Evolutionary conservation across 345 rosid species (phyloP).

Genomic region (Pugionium dolabratum): DNA sequence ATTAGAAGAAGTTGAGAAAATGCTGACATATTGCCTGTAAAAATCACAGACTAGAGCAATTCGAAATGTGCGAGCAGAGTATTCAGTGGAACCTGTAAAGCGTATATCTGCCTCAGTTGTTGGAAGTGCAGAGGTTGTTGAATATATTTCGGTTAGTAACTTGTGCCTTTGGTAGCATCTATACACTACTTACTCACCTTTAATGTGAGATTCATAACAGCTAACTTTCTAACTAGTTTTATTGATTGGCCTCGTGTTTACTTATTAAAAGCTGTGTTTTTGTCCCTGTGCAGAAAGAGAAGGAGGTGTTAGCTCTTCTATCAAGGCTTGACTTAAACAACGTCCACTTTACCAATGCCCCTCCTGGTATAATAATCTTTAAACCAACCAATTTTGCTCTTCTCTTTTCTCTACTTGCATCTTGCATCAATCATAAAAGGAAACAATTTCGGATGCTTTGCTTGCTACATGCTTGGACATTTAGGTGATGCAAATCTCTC

Average conservation of each 20-base stretch:
- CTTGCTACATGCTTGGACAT: constrained; percentile 5
- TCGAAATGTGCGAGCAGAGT: constrained; percentile 95
- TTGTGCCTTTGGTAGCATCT: background rate
- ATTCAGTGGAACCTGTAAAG: constrained; percentile 92
- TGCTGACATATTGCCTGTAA: constrained; percentile 29
- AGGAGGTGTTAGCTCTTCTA: constrained; percentile 80
- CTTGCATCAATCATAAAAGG: constrained; percentile 3
- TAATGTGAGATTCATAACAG: background rate
- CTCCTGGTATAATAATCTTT: constrained; percentile 57
- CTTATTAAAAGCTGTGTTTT: constrained; percentile 8
- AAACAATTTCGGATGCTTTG: background rate
- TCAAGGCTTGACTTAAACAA: constrained; percentile 75
- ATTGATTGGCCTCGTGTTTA: background rate
- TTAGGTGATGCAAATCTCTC: constrained; percentile 79
- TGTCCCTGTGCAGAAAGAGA: constrained; percentile 67
- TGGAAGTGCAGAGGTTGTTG: constrained; percentile 75
- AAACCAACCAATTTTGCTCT: background rate
- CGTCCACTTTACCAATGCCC: constrained; percentile 61
- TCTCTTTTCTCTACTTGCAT: background rate
- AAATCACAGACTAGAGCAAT: constrained; percentile 75
- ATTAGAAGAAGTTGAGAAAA: background rate
- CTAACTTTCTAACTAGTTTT: background rate
- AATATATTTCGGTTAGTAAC: constrained; percentile 79
- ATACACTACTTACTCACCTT: background rate
- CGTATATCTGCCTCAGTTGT: constrained; percentile 91